A percentile compares a stretch with the other conserved stretches of the same genome.
Conservation (phyloP, 371 early-diverging fungal genomes). For the Mortierella sp. region DNA sequence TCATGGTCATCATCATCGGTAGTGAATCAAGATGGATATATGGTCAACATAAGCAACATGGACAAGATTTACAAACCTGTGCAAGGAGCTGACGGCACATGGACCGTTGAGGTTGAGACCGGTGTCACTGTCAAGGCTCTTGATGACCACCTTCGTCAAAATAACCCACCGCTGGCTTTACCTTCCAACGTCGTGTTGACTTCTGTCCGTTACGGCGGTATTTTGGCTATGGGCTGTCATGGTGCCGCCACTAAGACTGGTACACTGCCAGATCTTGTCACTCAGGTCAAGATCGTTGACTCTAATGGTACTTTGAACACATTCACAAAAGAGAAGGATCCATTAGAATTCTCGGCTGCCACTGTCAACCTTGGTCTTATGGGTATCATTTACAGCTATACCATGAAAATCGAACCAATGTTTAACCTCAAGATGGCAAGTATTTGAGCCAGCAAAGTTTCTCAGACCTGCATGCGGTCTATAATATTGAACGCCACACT, state of each 20-base stretch:
- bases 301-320: conserved; percentile 34
- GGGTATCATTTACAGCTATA: conserved; percentile 52
- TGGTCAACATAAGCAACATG: conserved; percentile 37
- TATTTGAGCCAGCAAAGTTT: neutral
- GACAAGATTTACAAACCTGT: conserved; percentile 17
- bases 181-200: conserved; percentile 40
- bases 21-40: conserved; percentile 24
- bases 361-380: conserved; percentile 51
- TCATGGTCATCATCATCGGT: conserved; percentile 34
- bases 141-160: conserved; percentile 19
- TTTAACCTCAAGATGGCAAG: conserved; percentile 40
- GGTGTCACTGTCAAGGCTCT: conserved; percentile 21
- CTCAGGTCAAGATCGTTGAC: conserved; percentile 40
- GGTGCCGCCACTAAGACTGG: conserved; percentile 45
- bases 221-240: conserved; percentile 39
- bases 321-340: conserved; percentile 37
- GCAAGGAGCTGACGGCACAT: neutral
- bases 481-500: no score
- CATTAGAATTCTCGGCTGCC: conserved; percentile 55
- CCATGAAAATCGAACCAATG: conserved; percentile 49
- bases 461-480: no score
- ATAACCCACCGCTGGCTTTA: conserved; percentile 50
- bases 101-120: conserved; percentile 22
- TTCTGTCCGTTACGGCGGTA: conserved; percentile 37
- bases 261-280: conserved; percentile 44